Evolutionary conservation across 2,329 filamentous ascomycete species (phyloP).

Genomic region (Penicillium sp.): DNA sequence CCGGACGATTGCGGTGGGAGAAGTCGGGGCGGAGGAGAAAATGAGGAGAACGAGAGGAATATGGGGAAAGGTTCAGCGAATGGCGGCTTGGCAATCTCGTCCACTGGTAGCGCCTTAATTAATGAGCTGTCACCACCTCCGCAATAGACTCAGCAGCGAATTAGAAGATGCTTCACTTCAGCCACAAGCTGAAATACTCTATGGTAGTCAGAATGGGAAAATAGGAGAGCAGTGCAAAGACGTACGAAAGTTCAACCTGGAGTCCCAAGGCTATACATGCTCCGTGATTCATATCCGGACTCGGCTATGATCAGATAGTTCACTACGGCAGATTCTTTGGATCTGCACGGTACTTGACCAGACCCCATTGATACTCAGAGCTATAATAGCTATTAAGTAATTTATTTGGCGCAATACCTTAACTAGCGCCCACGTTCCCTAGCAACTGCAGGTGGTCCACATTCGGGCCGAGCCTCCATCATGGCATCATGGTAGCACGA

Average conservation of each 20-base stretch:
- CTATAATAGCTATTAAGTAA: neutral
- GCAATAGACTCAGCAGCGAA: neutral
- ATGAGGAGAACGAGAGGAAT: slow-evolving; percentile 19
- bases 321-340: neutral
- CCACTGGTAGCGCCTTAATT: slow-evolving; percentile 19
- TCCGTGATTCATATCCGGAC: slow-evolving; percentile 7
- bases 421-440: neutral
- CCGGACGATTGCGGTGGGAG: slow-evolving; percentile 9
- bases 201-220: neutral
- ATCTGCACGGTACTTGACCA: neutral
- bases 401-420: neutral
- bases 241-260: slow-evolving; percentile 1
- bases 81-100: slow-evolving; percentile 32
- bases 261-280: slow-evolving; percentile 17
- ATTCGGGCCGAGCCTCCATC: slow-evolving; percentile 1
- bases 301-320: neutral
- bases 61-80: slow-evolving; percentile 34
- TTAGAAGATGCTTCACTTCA: neutral
- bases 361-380: neutral
- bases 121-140: slow-evolving; percentile 7
- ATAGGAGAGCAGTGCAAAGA: slow-evolving; percentile 6
- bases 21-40: slow-evolving; percentile 18
- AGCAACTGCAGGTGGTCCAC: slow-evolving; percentile 6
- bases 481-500: slow-evolving; percentile 7
- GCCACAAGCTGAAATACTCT: neutral